phyloP scores from a whole-genome alignment of 1,284 basidiomycete species.

The Heterobasidion irregulare region DNA sequence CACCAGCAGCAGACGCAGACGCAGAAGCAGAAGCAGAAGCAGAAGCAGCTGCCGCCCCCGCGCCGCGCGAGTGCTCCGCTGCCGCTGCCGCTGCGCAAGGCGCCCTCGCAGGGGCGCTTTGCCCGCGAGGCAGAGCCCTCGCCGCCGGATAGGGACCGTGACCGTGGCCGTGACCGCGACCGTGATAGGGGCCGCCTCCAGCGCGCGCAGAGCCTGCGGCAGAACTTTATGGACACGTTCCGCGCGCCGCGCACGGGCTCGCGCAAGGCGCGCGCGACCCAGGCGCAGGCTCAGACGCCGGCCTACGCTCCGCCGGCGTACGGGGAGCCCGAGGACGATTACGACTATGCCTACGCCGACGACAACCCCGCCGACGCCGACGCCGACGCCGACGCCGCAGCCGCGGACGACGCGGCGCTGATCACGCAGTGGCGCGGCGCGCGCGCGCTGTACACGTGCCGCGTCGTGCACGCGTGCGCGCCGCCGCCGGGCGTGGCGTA shows the following conservation, averaged over 20 bases:
- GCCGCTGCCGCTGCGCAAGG: constrained; percentile 27
- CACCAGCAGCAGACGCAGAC: no score
- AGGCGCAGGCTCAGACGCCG: constrained; percentile 12
- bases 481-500: constrained; percentile 60
- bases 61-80: constrained; percentile 37
- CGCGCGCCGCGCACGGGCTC: constrained; percentile 22
- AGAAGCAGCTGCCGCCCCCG: constrained; percentile 6
- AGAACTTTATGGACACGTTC: constrained; percentile 13
- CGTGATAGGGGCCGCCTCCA: constrained; percentile 29
- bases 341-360: background rate
- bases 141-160: constrained; percentile 3
- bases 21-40: no score
- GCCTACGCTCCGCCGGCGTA: background rate
- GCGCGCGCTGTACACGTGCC: constrained; percentile 51
- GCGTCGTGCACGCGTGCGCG: constrained; percentile 55
- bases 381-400: constrained; percentile 4
- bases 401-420: background rate
- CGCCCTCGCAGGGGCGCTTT: constrained; percentile 24
- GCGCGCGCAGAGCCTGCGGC: constrained; percentile 35
- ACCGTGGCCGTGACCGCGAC: no score
- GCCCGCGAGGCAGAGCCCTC: constrained; percentile 15
- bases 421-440: constrained; percentile 10
- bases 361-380: constrained; percentile 4
- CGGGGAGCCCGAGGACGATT: background rate
- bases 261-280: constrained; percentile 19